Conservation (phyloP, 345 rosid genomes). For the Mangifera indica region DNA sequence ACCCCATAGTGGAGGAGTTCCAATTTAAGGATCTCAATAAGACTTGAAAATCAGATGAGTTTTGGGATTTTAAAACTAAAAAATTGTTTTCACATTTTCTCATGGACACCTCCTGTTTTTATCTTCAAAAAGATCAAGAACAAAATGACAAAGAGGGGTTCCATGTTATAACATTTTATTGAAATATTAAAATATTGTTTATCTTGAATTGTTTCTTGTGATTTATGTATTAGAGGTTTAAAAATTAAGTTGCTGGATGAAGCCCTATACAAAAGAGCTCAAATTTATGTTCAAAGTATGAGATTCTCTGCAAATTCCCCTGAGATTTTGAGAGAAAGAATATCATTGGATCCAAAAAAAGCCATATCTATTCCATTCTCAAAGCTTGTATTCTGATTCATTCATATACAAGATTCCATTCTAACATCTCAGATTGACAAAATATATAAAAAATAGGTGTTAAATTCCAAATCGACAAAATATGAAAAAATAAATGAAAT, state of each 20-base stretch:
- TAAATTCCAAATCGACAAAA: too few species aligned
- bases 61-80: slow-evolving; percentile 23
- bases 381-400: slow-evolving; percentile 25
- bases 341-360: slow-evolving; percentile 27
- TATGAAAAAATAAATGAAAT: too few species aligned
- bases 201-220: slow-evolving; percentile 29
- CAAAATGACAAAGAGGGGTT: slow-evolving; percentile 46
- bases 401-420: background rate
- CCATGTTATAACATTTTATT: slow-evolving; percentile 27
- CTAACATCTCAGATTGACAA: too few species aligned
- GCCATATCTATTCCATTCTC: slow-evolving; percentile 33
- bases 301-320: slow-evolving; percentile 22
- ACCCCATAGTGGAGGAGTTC: slow-evolving; percentile 16
- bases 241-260: slow-evolving; percentile 17
- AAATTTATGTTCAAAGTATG: slow-evolving; percentile 28
- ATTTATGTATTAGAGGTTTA: background rate
- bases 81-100: slow-evolving; percentile 27
- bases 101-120: slow-evolving; percentile 7
- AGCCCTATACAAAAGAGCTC: slow-evolving; percentile 22
- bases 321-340: background rate
- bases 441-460: too few species aligned
- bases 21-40: slow-evolving; percentile 32
- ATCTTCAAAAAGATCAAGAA: slow-evolving; percentile 28
- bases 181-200: background rate
- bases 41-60: slow-evolving; percentile 26